Evolutionary conservation across 2,329 filamentous ascomycete genomes (phyloP), one percentile per base, ranked within the genome.

Genomic region (Microsporum audouinii): DNA sequence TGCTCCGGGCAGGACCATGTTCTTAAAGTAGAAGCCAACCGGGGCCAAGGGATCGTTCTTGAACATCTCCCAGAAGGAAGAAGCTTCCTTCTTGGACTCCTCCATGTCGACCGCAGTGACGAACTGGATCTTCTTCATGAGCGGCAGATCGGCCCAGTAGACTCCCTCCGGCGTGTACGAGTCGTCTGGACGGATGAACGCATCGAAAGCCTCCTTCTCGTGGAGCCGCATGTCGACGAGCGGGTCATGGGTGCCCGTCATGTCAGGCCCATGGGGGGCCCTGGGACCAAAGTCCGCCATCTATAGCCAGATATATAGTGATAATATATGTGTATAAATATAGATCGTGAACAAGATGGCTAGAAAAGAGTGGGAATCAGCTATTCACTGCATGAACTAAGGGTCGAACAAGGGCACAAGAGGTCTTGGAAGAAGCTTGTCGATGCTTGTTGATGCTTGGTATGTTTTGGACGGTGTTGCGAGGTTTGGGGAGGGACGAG

Each of bases 91-190:
- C 66, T 77, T 80, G 59, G 87, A 79, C 73, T 95, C 91, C 51
- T 79, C 77, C 62, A 78, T 79, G 74, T 96, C 87, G 72, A 91
- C 85, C 62, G 83, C 81, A 72, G 77, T 80, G 70, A 96, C 87
- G 71, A 97, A 97, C 65, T 79, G 79, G 69, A 89, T 72, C 64
- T 89, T 86, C 77, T 92, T 76, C 63, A 74, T 68, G 58, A 90
- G 70, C 23, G 87, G 85, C 68, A 97, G 79, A 71, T 96, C 92
- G 38, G 91, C 92, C 91, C 91, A 97, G 82, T 97, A 97, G 66
- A 84, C 82, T 63, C 92, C 92, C 23, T 91, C 84, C 60, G 82
- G 76, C 61, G 88, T 89, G 77, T 92, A 96, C 65, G 85, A 88
- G 77, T 97, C 92, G 70, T 95, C 89, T 1, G 92, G 92, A 60